Percentiles rank a stretch among this genome's conserved stretches.
Conservation (phyloP, 495 filamentous ascomycete species). For the Halenospora varia region DNA sequence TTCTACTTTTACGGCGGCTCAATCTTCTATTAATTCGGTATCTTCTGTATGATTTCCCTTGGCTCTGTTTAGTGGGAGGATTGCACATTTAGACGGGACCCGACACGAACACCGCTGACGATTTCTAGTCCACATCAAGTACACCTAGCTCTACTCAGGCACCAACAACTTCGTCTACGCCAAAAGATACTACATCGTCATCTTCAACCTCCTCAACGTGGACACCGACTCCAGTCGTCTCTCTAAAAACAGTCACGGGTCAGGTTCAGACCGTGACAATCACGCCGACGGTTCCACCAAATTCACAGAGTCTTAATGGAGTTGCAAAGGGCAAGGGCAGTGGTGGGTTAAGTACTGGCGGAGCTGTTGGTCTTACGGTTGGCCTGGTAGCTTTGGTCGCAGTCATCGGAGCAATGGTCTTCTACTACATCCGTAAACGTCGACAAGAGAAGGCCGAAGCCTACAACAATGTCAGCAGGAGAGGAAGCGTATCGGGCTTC, state of each 20-base stretch:
- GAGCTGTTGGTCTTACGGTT: slow-evolving; percentile 32
- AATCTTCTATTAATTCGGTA: slow-evolving; percentile 14
- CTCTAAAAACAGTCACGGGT: slow-evolving; percentile 44
- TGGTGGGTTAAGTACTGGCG: slow-evolving; percentile 28
- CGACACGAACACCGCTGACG: no score
- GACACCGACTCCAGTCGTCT: slow-evolving; percentile 40
- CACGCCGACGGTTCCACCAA: slow-evolving; percentile 34
- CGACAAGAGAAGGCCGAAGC: slow-evolving; percentile 11
- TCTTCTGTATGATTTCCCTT: slow-evolving; percentile 21
- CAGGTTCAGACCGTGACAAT: slow-evolving; percentile 48
- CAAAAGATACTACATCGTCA: slow-evolving; percentile 16
- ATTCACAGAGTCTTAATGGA: slow-evolving; percentile 1
- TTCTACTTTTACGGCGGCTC: slow-evolving; percentile 1
- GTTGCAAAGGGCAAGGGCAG: slow-evolving; percentile 1
- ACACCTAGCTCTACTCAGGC: slow-evolving; percentile 9
- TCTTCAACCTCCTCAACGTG: slow-evolving; percentile 25
- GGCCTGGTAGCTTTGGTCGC: slow-evolving; percentile 22
- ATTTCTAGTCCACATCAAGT: not conserved
- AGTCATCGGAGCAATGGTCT: slow-evolving; percentile 13
- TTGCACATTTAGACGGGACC: not conserved
- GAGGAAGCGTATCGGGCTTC: slow-evolving; percentile 11
- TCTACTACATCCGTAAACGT: slow-evolving; percentile 16
- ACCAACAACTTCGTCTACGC: slow-evolving; percentile 1
- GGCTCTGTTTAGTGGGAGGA: not conserved
- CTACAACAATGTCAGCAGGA: slow-evolving; percentile 5